Percentiles rank a stretch among this genome's conserved stretches.
phyloP scores from a whole-genome alignment of 2,329 filamentous ascomycete species.

The Colletotrichum tabaci region DNA sequence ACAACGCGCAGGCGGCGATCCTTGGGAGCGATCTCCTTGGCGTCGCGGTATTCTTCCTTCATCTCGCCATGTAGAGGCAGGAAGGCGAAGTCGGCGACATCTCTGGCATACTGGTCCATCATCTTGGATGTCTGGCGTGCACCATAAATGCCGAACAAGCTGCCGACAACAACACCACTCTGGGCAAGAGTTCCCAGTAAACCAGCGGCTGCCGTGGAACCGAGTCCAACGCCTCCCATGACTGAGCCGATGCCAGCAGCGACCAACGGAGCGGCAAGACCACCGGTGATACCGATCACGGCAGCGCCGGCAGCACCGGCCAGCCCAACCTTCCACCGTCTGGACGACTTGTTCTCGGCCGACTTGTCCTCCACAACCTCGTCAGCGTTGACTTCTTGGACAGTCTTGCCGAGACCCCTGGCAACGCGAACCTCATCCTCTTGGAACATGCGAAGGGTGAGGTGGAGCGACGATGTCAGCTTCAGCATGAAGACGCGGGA shows the following conservation, averaged over 20 bases:
- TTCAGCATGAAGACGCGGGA: constrained; percentile 80
- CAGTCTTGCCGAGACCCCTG: constrained; percentile 80
- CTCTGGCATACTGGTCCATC: constrained; percentile 88
- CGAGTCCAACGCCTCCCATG: constrained; percentile 83
- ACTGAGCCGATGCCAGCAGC: constrained; percentile 85
- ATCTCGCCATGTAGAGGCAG: constrained; percentile 76
- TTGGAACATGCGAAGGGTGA: constrained; percentile 75
- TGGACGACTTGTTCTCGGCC: constrained; percentile 75
- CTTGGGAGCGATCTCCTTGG: constrained; percentile 66
- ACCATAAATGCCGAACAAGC: constrained; percentile 93
- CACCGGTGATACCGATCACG: constrained; percentile 80
- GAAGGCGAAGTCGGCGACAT: constrained; percentile 92
- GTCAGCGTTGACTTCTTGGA: constrained; percentile 62
- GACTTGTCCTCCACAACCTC: constrained; percentile 52
- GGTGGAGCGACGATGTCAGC: constrained; percentile 78
- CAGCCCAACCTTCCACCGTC: constrained; percentile 80
- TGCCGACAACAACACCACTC: constrained; percentile 84
- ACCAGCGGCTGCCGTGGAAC: constrained; percentile 80
- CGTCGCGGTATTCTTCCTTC: constrained; percentile 61
- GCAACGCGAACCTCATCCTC: constrained; percentile 84
- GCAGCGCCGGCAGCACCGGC: constrained; percentile 65
- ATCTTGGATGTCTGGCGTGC: constrained; percentile 86
- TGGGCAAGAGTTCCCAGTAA: constrained; percentile 86
- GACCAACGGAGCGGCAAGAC: constrained; percentile 82
- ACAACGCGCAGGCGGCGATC: constrained; percentile 83